Conservation (phyloP, 2,329 filamentous ascomycete species). For the Bimuria novae-zelandiae region DNA sequence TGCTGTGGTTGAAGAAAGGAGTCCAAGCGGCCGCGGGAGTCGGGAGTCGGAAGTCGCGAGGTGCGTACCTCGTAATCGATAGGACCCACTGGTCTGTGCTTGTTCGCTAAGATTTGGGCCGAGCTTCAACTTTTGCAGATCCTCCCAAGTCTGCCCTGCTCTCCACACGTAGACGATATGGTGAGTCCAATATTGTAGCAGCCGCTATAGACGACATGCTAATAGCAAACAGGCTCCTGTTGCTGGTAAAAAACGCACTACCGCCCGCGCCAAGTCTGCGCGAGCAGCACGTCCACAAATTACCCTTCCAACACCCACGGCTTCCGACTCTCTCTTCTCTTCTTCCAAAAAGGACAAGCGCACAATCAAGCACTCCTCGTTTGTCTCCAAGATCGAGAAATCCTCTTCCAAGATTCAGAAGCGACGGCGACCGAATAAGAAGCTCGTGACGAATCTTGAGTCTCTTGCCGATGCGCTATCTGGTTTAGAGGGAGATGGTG, state of each 20-base stretch:
- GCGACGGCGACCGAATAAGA: constrained; percentile 72
- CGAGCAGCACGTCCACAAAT: constrained; percentile 28
- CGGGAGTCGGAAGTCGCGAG: too few relatives aligned
- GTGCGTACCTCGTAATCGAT: too few relatives aligned
- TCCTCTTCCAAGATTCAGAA: constrained; percentile 60
- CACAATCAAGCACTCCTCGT: constrained; percentile 76
- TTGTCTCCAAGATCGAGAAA: constrained; percentile 77
- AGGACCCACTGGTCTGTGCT: not conserved
- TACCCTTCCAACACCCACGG: constrained; percentile 25
- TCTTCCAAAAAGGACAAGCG: constrained; percentile 83
- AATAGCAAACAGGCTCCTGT: constrained; percentile 33
- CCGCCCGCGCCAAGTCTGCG: constrained; percentile 40
- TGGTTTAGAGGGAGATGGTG: constrained; percentile 53
- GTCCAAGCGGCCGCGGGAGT: too few relatives aligned
- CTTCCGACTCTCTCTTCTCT: constrained; percentile 61
- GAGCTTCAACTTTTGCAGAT: not conserved
- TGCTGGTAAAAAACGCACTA: constrained; percentile 39
- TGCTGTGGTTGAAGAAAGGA: too few relatives aligned
- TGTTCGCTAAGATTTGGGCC: too few relatives aligned
- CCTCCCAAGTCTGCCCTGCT: not conserved
- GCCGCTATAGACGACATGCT: too few relatives aligned
- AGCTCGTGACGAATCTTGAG: constrained; percentile 75
- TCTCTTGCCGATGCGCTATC: constrained; percentile 81
- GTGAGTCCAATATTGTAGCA: not conserved
- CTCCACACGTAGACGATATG: not conserved